Evolutionary conservation across 2,329 filamentous ascomycete genomes (phyloP).

Genomic region (Cladosporium sp.): DNA sequence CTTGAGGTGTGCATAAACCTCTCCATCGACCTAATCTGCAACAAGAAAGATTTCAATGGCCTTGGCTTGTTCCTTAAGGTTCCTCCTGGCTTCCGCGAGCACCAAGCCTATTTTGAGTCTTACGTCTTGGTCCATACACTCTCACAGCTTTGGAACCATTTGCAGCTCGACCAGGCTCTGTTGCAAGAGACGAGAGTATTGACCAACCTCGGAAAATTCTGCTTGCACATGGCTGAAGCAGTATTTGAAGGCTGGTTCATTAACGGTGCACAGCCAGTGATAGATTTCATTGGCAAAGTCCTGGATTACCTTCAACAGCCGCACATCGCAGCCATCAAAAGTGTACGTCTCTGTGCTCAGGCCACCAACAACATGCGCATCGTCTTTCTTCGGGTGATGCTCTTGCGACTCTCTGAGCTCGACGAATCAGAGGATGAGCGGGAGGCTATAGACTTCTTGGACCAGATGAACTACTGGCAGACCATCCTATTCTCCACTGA

Average conservation of each 20-base stretch:
- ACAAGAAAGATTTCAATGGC: slow-evolving; percentile 85
- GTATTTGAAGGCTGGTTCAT: slow-evolving; percentile 97
- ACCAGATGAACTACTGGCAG: slow-evolving; percentile 93
- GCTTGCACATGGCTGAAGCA: slow-evolving; percentile 79
- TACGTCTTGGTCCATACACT: slow-evolving; percentile 78
- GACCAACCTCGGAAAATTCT: slow-evolving; percentile 81
- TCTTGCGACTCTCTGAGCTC: slow-evolving; percentile 80
- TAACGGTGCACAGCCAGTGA: slow-evolving; percentile 75
- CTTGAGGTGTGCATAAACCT: slow-evolving; percentile 76
- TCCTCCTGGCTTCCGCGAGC: slow-evolving; percentile 88
- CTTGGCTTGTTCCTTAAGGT: slow-evolving; percentile 84
- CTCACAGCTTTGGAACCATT: slow-evolving; percentile 65
- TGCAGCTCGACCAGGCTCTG: slow-evolving; percentile 70
- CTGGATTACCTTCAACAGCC: slow-evolving; percentile 87
- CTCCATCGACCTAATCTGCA: slow-evolving; percentile 82
- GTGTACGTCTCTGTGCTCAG: slow-evolving; percentile 85
- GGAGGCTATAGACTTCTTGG: slow-evolving; percentile 70
- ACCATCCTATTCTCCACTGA: slow-evolving; percentile 80
- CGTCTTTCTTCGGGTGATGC: slow-evolving; percentile 74
- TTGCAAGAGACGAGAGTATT: slow-evolving; percentile 80
- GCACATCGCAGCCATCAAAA: slow-evolving; percentile 78
- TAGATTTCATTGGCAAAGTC: slow-evolving; percentile 83
- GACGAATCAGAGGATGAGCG: slow-evolving; percentile 64
- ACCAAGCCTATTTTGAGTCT: slow-evolving; percentile 93
- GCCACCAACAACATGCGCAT: slow-evolving; percentile 73